Conservation (phyloP, 371 early-diverging fungal species). For the Apophysomyces elegans region DNA sequence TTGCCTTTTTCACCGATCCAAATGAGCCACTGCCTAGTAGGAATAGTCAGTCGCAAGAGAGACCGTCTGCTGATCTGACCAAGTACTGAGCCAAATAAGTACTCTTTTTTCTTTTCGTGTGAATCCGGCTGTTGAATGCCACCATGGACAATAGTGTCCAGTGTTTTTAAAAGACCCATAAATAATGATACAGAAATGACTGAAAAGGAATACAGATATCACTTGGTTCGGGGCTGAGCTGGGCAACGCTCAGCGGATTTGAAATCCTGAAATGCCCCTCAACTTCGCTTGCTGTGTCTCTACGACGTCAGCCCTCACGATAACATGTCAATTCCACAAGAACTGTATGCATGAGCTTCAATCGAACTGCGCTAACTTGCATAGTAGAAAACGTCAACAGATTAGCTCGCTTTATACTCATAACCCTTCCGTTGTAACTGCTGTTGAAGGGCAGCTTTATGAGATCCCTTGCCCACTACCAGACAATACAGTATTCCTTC, state of each 20-base stretch:
- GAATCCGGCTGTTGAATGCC: constrained; percentile 21
- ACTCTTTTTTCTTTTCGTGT: constrained; percentile 70
- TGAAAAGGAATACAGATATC: not conserved
- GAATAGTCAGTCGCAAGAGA: not conserved
- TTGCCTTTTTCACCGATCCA: constrained; percentile 75
- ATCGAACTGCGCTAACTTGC: not conserved
- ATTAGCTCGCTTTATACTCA: constrained; percentile 40
- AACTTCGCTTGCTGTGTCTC: not conserved
- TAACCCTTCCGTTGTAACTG: constrained; percentile 30
- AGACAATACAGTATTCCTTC: constrained; percentile 30
- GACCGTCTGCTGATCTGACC: constrained; percentile 41
- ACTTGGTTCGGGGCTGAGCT: constrained; percentile 8
- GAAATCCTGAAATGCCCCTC: not conserved
- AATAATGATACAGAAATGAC: not conserved
- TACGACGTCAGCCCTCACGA: not conserved
- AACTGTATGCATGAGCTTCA: not conserved
- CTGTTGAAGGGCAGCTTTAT: constrained; percentile 47
- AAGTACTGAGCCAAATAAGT: constrained; percentile 61
- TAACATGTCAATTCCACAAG: constrained; percentile 4
- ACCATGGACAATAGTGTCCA: constrained; percentile 21
- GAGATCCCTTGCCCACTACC: constrained; percentile 35
- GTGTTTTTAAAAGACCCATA: constrained; percentile 22
- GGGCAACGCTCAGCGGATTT: not conserved
- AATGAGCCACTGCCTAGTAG: constrained; percentile 72
- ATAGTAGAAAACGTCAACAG: constrained; percentile 43